A percentile compares a stretch with the other conserved stretches of the same genome.
These are phyloP conservation scores for Monosporozyma yasuniensis DNA, from an alignment of 805 yeast genomes.

Conservation along the genomic window DNA sequence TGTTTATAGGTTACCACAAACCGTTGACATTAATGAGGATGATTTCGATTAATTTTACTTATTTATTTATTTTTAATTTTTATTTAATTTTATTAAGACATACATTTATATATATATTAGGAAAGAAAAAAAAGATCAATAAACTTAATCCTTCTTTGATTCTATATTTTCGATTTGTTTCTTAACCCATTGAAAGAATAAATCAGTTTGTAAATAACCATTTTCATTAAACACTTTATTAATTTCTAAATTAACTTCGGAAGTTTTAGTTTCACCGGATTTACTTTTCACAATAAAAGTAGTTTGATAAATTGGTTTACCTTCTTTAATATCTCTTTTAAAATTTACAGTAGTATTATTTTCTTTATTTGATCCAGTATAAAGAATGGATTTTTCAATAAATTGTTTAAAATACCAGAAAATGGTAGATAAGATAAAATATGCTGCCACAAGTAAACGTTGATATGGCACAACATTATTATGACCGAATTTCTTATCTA, in stretches of 20 bases:
- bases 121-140: neutral
- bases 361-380: conserved; percentile 33
- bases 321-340: conserved; percentile 31
- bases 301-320: conserved; percentile 38
- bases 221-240: conserved; percentile 32
- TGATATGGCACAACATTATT: conserved; percentile 36
- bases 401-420: conserved; percentile 33
- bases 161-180: conserved; percentile 30
- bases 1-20: conserved; percentile 49
- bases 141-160: conserved; percentile 27
- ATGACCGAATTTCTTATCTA: conserved; percentile 43
- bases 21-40: conserved; percentile 38
- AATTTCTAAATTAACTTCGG: conserved; percentile 21
- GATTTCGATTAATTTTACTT: conserved; percentile 4
- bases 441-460: conserved; percentile 32
- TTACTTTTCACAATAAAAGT: conserved; percentile 21
- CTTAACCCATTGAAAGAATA: conserved; percentile 35
- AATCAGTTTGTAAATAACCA: conserved; percentile 36
- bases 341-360: conserved; percentile 24
- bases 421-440: conserved; percentile 33
- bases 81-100: neutral
- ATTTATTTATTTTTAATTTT: neutral
- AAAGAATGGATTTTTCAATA: conserved; percentile 37
- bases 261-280: conserved; percentile 9
- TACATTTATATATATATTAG: conserved; percentile 27